Evolutionary conservation across 768 basidiomycete genomes (phyloP).

Genomic region (Boletus pseudopeckii): DNA sequence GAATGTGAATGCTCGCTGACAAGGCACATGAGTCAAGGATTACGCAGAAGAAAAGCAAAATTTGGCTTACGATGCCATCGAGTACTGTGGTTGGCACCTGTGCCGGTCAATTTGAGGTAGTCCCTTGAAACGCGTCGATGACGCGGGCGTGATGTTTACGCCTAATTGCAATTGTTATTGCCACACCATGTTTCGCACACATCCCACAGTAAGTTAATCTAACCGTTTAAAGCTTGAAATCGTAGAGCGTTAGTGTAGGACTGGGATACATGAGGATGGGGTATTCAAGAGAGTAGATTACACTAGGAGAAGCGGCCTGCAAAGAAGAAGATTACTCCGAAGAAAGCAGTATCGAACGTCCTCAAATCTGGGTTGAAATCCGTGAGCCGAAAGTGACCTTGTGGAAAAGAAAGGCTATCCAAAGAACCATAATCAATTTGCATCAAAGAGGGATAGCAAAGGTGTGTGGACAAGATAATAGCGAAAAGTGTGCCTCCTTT

Average conservation of each 20-base stretch:
- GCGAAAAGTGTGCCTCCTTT: neutral
- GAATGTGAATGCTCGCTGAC: conserved; percentile 14
- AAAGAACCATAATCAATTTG: neutral
- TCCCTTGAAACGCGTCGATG: conserved; percentile 4
- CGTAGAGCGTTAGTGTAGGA: neutral
- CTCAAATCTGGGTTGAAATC: conserved; percentile 12
- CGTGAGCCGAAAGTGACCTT: neutral
- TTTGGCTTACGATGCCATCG: conserved; percentile 27
- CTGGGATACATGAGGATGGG: conserved; percentile 8
- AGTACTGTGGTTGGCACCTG: too few relatives aligned
- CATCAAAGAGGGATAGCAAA: neutral
- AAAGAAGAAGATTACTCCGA: conserved; percentile 4
- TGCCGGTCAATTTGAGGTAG: neutral
- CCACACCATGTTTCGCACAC: too few relatives aligned
- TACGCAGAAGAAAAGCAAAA: neutral
- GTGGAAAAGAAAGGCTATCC: neutral
- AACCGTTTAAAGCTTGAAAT: neutral
- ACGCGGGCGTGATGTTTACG: conserved; percentile 21
- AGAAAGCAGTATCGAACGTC: conserved; percentile 7
- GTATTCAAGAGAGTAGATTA: conserved; percentile 26
- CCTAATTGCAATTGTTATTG: conserved; percentile 6
- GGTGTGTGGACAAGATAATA: neutral
- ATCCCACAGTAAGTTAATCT: neutral
- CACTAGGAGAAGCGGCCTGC: conserved; percentile 5
- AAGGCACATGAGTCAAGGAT: neutral